phyloP scores from a whole-genome alignment of 2,329 filamentous ascomycete species.

The Xylaria sp. region DNA sequence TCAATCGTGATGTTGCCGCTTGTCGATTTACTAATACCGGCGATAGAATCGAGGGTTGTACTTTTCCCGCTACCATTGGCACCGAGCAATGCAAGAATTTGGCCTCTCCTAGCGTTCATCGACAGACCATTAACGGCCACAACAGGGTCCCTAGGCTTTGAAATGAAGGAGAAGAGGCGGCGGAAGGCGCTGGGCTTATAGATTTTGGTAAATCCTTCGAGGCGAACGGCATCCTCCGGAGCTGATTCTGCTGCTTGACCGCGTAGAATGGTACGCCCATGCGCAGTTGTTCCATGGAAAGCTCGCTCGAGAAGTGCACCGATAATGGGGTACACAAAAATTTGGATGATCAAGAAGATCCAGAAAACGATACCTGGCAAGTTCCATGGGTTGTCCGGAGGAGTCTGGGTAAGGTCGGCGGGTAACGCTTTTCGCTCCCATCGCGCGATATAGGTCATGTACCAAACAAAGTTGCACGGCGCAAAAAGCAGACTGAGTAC shows the following conservation, averaged over 20 bases:
- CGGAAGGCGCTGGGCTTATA: constrained; percentile 76
- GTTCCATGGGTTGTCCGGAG: constrained; percentile 74
- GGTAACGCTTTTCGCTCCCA: constrained; percentile 73
- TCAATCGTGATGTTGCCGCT: constrained; percentile 82
- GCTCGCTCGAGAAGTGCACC: constrained; percentile 78
- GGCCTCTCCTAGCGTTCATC: constrained; percentile 77
- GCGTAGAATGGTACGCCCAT: constrained; percentile 65
- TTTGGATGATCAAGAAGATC: constrained; percentile 81
- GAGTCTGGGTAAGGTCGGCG: constrained; percentile 69
- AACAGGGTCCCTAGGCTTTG: constrained; percentile 70
- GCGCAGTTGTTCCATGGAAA: constrained; percentile 79
- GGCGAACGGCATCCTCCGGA: constrained; percentile 69
- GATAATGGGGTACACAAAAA: constrained; percentile 79
- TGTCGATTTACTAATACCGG: constrained; percentile 81
- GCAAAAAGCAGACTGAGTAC: constrained; percentile 82
- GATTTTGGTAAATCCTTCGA: constrained; percentile 80
- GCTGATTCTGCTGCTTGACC: constrained; percentile 45
- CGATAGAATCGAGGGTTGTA: constrained; percentile 88
- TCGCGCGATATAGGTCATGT: constrained; percentile 78
- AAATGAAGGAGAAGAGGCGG: constrained; percentile 59
- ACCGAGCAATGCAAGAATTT: constrained; percentile 87
- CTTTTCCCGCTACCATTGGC: constrained; percentile 93
- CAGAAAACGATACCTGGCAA: constrained; percentile 81
- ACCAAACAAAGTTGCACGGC: constrained; percentile 89
- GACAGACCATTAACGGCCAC: constrained; percentile 81